These are phyloP conservation scores for Pythium plurisporium DNA, from an alignment of 352 stramenopile genomes.

Conservation along the genomic window DNA sequence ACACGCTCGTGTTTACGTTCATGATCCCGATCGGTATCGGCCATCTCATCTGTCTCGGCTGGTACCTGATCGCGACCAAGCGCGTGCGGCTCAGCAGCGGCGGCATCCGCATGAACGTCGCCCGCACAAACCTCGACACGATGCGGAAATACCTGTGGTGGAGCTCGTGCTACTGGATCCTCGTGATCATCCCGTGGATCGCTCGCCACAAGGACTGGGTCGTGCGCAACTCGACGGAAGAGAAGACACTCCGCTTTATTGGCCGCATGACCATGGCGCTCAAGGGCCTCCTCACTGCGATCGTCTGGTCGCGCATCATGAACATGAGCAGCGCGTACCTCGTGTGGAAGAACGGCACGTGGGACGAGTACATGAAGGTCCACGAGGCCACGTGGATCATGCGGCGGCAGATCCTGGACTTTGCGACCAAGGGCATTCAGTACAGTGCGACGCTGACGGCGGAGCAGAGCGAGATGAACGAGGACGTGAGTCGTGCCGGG, in stretches of 20 bases:
- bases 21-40: constrained; percentile 60
- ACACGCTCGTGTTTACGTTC: constrained; percentile 52
- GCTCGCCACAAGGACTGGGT: constrained; percentile 53
- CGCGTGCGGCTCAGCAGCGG: constrained; percentile 58
- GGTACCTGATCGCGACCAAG: constrained; percentile 68
- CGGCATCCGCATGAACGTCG: constrained; percentile 30
- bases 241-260: constrained; percentile 64
- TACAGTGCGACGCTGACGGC: constrained; percentile 25
- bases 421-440: constrained; percentile 77
- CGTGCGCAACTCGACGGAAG: constrained; percentile 38
- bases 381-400: constrained; percentile 84
- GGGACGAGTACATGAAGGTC: constrained; percentile 84
- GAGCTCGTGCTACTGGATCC: constrained; percentile 64
- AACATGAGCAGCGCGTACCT: constrained; percentile 55
- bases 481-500: constrained; percentile 30
- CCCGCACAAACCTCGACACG: constrained; percentile 67
- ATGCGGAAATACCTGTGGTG: constrained; percentile 76
- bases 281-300: constrained; percentile 57
- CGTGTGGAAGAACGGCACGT: constrained; percentile 75
- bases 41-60: constrained; percentile 66
- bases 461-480: constrained; percentile 9
- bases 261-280: constrained; percentile 60
- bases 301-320: constrained; percentile 71
- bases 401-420: constrained; percentile 79
- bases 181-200: constrained; percentile 68